These are phyloP conservation scores for Adansonia grandidieri DNA, from an alignment of 441 rosid genomes.

Conservation along the genomic window DNA sequence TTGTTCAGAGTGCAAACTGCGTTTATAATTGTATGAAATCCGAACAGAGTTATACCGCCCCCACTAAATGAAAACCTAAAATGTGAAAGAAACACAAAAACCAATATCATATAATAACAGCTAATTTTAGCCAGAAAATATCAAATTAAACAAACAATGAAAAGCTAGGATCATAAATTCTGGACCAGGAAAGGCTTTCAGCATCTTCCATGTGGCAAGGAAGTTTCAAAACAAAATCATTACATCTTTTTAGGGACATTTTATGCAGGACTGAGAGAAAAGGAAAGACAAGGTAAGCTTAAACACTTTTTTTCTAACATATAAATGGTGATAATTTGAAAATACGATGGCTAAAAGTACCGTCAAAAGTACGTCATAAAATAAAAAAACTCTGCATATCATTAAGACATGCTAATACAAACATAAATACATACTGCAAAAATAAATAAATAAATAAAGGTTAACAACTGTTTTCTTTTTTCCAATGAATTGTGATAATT, in stretches of 20 bases:
- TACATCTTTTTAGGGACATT: not conserved
- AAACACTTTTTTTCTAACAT: not conserved
- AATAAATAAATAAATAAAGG: not conserved
- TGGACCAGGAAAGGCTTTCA: constrained; percentile 15
- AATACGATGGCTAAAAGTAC: constrained; percentile 5
- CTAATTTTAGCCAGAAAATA: not conserved
- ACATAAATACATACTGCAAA: not conserved
- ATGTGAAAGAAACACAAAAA: not conserved
- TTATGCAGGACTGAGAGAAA: not conserved
- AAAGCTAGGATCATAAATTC: not conserved
- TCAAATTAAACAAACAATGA: not conserved
- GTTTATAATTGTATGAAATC: too few species aligned
- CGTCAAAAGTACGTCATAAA: not conserved
- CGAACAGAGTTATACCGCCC: too few species aligned
- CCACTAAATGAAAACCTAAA: too few species aligned
- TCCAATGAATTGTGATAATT: not conserved
- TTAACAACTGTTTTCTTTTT: not conserved
- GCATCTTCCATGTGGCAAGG: not conserved
- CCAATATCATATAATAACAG: not conserved
- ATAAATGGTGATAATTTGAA: not conserved
- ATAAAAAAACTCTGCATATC: not conserved
- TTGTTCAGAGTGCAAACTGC: too few species aligned
- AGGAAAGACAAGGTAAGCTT: not conserved
- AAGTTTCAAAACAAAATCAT: not conserved
- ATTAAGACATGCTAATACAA: constrained; percentile 19